Evolutionary conservation across 441 rosid species (phyloP), one percentile per base, ranked within the genome.

Genomic region (Populus hybrid): DNA sequence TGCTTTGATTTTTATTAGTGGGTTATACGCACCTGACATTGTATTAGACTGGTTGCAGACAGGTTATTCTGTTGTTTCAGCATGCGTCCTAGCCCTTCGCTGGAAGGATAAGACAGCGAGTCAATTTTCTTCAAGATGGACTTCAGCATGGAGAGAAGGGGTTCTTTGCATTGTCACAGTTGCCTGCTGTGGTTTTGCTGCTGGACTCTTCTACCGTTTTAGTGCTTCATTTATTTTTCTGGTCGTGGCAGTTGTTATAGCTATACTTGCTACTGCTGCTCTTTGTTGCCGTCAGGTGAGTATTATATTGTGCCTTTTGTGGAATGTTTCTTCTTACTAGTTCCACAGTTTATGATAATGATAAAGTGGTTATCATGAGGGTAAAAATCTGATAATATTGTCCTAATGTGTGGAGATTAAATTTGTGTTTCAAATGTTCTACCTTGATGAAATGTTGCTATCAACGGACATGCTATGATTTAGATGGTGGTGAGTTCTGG

Each of bases 1-100:
- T 23, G 67, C 69, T 76, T 35, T 73, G 34, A 66, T 76, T 1
- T 78, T 64, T 67, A 73, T 57, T 18, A 70, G 50, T 71, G 67
- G 71, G 77, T 23, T 61, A 63, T 73, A 18, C 67, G 66, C 73
- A 64, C 75, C 79, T 82, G 21, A 70, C 65, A 7, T 75, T 23
- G 28, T 75, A n/a, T 72, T 78, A 67, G 77, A 40, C 26, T 72
- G 84, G 69, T 82, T 87, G 87, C 93, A 94, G 99, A 96, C 98
- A 38, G 98, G 98, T 72, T 96, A 96, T 81, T 96, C 98, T 71
- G 98, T 96, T 73, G 99, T 96, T 84, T 93, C 98, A 67, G 98
- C 98, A 64, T 93, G 92, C 77, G 92, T 96, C 75, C 89, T 96
- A 69, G 85, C 92, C 23, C 91, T 94, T 81, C 94, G 98, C 64